Evolutionary conservation across 2,329 filamentous ascomycete species (phyloP), one percentile per base, ranked within the genome.

Genomic region (Geosmithia putterillii): DNA sequence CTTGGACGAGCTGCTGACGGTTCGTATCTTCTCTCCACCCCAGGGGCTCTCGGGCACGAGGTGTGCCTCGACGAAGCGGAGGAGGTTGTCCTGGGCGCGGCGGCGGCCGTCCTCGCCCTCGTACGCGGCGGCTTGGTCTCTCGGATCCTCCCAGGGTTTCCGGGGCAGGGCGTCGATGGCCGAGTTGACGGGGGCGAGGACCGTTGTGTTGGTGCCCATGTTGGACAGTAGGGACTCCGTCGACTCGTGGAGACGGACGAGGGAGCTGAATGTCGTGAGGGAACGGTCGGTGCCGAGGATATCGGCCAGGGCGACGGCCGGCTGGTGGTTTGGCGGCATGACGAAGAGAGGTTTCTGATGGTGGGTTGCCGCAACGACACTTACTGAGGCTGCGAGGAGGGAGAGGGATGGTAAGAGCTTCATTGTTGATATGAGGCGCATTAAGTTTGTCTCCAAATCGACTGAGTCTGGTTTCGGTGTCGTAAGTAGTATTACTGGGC

Each of bases 181-280:
- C 17, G 75, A 79, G 68, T 98, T 96, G 43, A 85, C 67, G 1
- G 92, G 92, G 5, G 89, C 90, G 3, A 96, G 76, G 20, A 96
- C 79, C 2, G 88, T 95, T 15, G 85, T 85, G 58, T 90, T 89
- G 45, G 73, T 62, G 1, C 65, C 57, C 1, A 70, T 61, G 57
- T 86, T 74, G 52, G 83, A 75, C 14, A 96, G 74, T 1, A 85
- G 83, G 19, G 67, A 64, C 9, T 78, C 74, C 18, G 89, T 71
- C n/a, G 71, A 64, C 40, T 80, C 74, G 53, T 89, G 78, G 56
- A 90, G 82, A 46, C 88, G 79, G 5, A 83, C 81, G 54, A 94
- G 79, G 37, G 80, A 79, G 23, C 86, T 83, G 63, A 95, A 96
- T 51, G 89, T 81, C 49, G 86, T 88, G 57, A 95, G 84, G 47